These are phyloP conservation scores for Wallemia mellicola DNA, from an alignment of 1,284 basidiomycete genomes.

Conservation along the genomic window DNA sequence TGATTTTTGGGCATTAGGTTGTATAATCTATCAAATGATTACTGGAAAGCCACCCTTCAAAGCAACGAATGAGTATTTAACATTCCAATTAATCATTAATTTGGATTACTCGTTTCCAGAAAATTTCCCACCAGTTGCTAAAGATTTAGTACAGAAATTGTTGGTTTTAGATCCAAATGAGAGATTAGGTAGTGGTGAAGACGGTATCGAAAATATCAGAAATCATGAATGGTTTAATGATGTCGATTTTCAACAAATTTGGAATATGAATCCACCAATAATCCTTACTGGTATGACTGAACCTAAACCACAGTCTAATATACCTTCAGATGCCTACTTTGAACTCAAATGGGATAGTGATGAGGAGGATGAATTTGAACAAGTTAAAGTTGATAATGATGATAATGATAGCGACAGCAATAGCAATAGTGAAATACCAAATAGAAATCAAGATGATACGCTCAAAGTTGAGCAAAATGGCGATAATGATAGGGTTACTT, in stretches of 20 bases:
- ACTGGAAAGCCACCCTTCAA: conserved; percentile 24
- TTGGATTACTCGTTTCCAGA: conserved; percentile 20
- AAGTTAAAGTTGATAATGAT: neutral
- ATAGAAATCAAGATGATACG: neutral
- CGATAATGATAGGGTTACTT: neutral
- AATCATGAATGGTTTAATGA: neutral
- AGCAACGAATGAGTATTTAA: conserved; percentile 25
- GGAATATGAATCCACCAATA: neutral
- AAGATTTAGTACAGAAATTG: conserved; percentile 18
- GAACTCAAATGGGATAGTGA: neutral
- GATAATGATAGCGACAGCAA: neutral
- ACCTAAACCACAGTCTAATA: neutral
- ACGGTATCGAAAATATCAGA: neutral
- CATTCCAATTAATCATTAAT: conserved; percentile 25
- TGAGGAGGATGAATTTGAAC: neutral
- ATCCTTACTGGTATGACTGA: neutral
- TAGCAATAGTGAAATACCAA: too few relatives aligned
- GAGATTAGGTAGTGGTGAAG: neutral
- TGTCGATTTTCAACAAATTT: neutral
- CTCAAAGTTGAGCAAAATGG: neutral
- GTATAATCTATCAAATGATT: conserved; percentile 24
- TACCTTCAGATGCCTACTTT: neutral
- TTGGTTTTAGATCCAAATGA: conserved; percentile 10
- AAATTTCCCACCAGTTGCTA: conserved; percentile 19
- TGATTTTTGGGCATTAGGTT: conserved; percentile 27